Conservation (phyloP, 805 yeast genomes). For the Zygotorulaspora danielsina region DNA sequence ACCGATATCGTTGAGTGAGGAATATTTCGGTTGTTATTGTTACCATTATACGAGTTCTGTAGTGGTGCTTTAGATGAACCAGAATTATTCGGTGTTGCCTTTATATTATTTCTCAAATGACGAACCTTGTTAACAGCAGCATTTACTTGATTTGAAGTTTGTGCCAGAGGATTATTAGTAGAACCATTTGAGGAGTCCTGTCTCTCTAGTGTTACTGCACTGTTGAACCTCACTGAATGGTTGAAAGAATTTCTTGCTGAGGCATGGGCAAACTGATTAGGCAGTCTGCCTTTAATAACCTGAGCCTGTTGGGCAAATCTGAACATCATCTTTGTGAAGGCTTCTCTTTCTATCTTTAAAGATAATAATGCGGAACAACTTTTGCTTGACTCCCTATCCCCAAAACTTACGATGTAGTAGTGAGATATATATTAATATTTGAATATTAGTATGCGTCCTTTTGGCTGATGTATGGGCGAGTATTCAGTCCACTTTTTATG, state of each 20-base stretch:
- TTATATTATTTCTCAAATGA: slow-evolving; percentile 20
- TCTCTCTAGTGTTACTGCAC: slow-evolving; percentile 35
- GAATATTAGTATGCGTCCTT: too few species aligned
- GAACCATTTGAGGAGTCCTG: slow-evolving; percentile 15
- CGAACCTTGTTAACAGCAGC: slow-evolving; percentile 32
- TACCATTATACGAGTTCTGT: slow-evolving; percentile 9
- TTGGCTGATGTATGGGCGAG: too few species aligned
- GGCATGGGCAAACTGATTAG: slow-evolving; percentile 39
- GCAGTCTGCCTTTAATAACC: slow-evolving; percentile 37
- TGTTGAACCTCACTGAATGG: slow-evolving; percentile 38
- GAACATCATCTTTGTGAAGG: slow-evolving; percentile 21
- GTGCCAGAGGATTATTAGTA: slow-evolving; percentile 17
- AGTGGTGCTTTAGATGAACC: slow-evolving; percentile 6
- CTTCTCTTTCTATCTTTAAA: too few species aligned
- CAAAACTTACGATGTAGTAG: not conserved
- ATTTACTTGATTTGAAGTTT: slow-evolving; percentile 20
- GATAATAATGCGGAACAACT: not conserved
- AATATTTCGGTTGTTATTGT: slow-evolving; percentile 19
- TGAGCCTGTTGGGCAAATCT: slow-evolving; percentile 36
- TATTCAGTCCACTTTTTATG: not conserved
- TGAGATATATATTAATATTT: not conserved
- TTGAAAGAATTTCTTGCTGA: slow-evolving; percentile 38
- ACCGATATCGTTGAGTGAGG: slow-evolving; percentile 22
- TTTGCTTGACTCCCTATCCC: not conserved
- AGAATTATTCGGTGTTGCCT: slow-evolving; percentile 8